Base-by-base conservation (phyloP, 2,329 filamentous ascomycete species). In the Colletotrichum sp. region DNA sequence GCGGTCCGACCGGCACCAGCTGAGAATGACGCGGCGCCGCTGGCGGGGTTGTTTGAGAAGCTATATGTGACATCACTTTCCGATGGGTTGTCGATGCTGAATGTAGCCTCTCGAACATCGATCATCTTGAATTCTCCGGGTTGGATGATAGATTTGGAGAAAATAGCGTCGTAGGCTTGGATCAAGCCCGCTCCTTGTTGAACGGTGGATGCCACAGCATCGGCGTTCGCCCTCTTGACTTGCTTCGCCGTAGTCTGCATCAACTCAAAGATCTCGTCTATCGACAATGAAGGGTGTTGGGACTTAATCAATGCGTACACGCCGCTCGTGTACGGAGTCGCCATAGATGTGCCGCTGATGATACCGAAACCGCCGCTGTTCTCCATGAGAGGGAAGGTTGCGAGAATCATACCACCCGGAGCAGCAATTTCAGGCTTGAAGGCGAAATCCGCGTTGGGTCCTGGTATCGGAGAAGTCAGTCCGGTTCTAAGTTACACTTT, bases 101-200 rank as follows among this genome's bases (percentile, higher is more conserved):
- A 91, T 1, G 83, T 84, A 10, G 84, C 81, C 55, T 82, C 81
- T 72, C 91, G 88, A 84, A 92, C 80, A 78, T 90, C 89, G 0
- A 91, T 91, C 80, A 93, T 91, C 80, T 93, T 93, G 83, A 93
- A 92, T 6, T 90, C 87, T 13, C 93, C 83, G 79, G 88, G 90
- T 13, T 89, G 89, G 9, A 87, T 87, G 39, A 72, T 15, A 3
- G 75, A 59, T 36, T 28, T 69, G 18, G 67, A 52, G 16, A 71
- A 70, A 1, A 76, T 34, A 4, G 76, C 75, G 3, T 77, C 59
- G 44, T 69, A 67, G 28, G 68, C 75, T 16, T 77, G 75, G 12
- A 72, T 34, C 15, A 78, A 39, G 8, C 76, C 76, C 7, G 66
- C 67, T 28, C 75, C 76, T 28, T 78, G 76, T 18, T 78, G 75